Base-by-base conservation (phyloP, 495 filamentous ascomycete genomes). In the Lasiosphaeriaceae sp. region DNA sequence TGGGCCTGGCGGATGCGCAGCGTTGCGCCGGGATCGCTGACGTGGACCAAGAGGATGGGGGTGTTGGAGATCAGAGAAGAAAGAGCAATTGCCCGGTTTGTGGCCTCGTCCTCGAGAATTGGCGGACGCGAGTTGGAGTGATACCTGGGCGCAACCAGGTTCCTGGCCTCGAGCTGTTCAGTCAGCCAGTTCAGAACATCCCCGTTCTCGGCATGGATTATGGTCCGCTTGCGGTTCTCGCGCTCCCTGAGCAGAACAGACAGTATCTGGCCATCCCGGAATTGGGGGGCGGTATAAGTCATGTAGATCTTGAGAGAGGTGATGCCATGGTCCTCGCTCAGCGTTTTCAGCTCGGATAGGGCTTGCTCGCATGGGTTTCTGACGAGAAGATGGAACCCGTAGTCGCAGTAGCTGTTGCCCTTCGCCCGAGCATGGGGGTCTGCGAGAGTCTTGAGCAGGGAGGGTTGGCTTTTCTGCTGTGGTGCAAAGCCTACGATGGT, bases 191-290 rank as follows among this genome's bases (percentile, higher is more conserved):
- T 67, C 34, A 83, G 74, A 48, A 82, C 74, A 44, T 83, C 80
- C 11, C 77, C 75, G 55, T 84, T 83, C 60, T 86, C 82, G 12
- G 82, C 81, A 57, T 86, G 83, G 45, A 86, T 77, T 80, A 86
- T 83, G 20, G 80, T 83, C 1, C 81, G 78, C 55, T 85, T 80
- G 12, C 68, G 66, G 26, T 75, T 60, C 19, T 64, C 57, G 12
- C 81, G 71, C 6, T 80, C 76, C 26, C 72, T 72, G 5, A 77
- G 67, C 21, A 87, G 66, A 11, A 83, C 77, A 34, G 83, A 79
- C 4, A 86, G 73, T 26, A 86, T 77, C 54, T 87, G 68, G 20
- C 72, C 59, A 52, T 87, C 83, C 12, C 76, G 62, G n/a, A 86
- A 68, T 55, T 80, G 74, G 20, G 84, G 69, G 1, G 78, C 71